These are phyloP conservation scores for Pythium rhizo-oryzae DNA, from an alignment of 352 stramenopile species.

Conservation along the genomic window DNA sequence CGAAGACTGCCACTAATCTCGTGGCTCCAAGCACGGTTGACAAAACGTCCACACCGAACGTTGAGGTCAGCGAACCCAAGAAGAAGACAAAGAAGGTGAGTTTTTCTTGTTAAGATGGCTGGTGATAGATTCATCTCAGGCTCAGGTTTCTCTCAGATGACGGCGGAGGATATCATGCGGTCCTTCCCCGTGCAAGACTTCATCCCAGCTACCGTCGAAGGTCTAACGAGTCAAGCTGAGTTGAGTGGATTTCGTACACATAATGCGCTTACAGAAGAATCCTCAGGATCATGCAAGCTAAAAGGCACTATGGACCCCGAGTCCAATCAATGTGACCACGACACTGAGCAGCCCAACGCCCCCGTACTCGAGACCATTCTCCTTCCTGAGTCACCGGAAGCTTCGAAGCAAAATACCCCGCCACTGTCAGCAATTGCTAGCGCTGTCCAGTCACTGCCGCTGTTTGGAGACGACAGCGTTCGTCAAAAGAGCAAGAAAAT, in stretches of 20 bases:
- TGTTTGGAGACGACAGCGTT: conserved; percentile 43
- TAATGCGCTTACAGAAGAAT: neutral
- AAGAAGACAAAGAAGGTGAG: conserved; percentile 32
- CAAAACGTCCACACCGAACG: neutral
- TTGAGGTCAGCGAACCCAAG: conserved; percentile 18
- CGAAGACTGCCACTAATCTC: neutral
- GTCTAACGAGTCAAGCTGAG: neutral
- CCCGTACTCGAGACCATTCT: neutral
- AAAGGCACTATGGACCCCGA: no score
- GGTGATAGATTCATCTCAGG: no score
- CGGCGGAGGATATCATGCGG: conserved; percentile 60
- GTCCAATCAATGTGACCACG: conserved; percentile 3
- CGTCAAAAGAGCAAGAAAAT: conserved; percentile 41
- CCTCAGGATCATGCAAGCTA: neutral
- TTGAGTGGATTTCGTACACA: neutral
- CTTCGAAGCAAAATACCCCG: neutral
- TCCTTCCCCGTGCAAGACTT: conserved; percentile 77
- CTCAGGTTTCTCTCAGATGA: conserved; percentile 28
- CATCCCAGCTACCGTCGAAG: conserved; percentile 38
- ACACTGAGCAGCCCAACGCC: neutral
- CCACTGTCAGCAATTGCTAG: conserved; percentile 40
- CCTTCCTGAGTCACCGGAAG: neutral
- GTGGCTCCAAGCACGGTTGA: neutral
- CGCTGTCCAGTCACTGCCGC: conserved; percentile 53
- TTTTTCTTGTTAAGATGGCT: conserved; percentile 25